Percentiles rank a stretch among this genome's conserved stretches.
These are phyloP conservation scores for Yamadazyma akitaensis DNA, from an alignment of 805 yeast species.

Conservation along the genomic window DNA sequence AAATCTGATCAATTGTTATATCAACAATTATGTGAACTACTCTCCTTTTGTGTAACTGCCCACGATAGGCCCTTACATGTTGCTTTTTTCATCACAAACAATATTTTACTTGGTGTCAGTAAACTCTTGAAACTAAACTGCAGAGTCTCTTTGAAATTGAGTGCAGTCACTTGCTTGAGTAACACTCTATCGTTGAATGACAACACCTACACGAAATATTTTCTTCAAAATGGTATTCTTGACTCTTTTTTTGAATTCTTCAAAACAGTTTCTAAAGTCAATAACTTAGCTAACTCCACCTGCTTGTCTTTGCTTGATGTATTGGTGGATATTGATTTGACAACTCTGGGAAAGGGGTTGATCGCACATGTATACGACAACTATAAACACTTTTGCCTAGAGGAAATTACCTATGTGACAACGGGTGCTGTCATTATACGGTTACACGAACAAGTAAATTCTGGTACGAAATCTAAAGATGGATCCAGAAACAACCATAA, in stretches of 20 bases:
- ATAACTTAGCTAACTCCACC: slow-evolving; percentile 71
- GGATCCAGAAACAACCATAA: slow-evolving; percentile 4
- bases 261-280: slow-evolving; percentile 43
- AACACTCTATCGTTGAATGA: slow-evolving; percentile 61
- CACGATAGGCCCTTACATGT: slow-evolving; percentile 59
- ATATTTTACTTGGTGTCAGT: slow-evolving; percentile 55
- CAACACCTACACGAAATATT: slow-evolving; percentile 51
- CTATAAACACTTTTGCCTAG: slow-evolving; percentile 25
- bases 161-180: slow-evolving; percentile 69
- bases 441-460: slow-evolving; percentile 11
- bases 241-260: slow-evolving; percentile 49
- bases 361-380: slow-evolving; percentile 28
- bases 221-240: slow-evolving; percentile 54
- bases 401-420: slow-evolving; percentile 26
- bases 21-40: slow-evolving; percentile 65
- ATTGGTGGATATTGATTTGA: slow-evolving; percentile 21
- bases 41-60: slow-evolving; percentile 62
- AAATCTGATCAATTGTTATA: slow-evolving; percentile 41
- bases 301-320: slow-evolving; percentile 65
- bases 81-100: slow-evolving; percentile 59
- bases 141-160: slow-evolving; percentile 54
- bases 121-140: slow-evolving; percentile 42
- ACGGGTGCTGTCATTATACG: slow-evolving; percentile 26
- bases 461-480: not conserved
- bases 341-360: slow-evolving; percentile 17